Conservation (phyloP, 2,329 filamentous ascomycete genomes). For the Colletotrichum noveboracense region DNA sequence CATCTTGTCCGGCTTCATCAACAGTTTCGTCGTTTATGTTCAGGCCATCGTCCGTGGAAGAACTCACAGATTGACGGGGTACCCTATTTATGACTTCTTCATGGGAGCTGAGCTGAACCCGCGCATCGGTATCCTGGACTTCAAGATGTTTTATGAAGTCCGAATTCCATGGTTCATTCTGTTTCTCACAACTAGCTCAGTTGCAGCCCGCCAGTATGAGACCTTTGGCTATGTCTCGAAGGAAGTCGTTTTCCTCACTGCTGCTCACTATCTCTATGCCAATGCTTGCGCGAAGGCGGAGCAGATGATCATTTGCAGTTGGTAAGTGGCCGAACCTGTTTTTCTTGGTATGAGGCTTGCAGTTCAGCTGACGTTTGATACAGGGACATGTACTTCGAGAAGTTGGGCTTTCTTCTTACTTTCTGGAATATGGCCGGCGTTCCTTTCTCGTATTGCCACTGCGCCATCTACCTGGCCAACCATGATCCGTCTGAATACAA, state of each 20-base stretch:
- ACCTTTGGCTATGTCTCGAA: conserved; percentile 83
- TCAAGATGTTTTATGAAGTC: conserved; percentile 98
- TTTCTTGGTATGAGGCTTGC: not conserved
- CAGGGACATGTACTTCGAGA: conserved; percentile 88
- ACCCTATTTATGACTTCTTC: conserved; percentile 88
- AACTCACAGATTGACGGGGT: conserved; percentile 91
- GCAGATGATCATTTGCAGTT: conserved; percentile 87
- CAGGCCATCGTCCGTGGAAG: conserved; percentile 81
- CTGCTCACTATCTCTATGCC: conserved; percentile 91
- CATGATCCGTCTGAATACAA: conserved; percentile 73
- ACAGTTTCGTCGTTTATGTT: conserved; percentile 83
- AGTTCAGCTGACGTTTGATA: not conserved
- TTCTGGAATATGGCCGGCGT: conserved; percentile 90
- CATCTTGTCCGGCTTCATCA: conserved; percentile 87
- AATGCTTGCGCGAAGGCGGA: conserved; percentile 93
- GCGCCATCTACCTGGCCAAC: conserved; percentile 79
- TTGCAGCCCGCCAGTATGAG: conserved; percentile 84
- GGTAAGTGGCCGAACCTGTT: conserved; percentile 40
- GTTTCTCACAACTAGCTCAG: conserved; percentile 76
- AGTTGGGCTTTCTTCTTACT: conserved; percentile 88
- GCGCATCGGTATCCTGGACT: conserved; percentile 82
- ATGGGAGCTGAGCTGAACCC: conserved; percentile 92
- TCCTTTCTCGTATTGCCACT: conserved; percentile 83
- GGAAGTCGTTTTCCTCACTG: conserved; percentile 81
- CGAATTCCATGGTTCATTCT: conserved; percentile 92